Evolutionary conservation across 768 basidiomycete species (phyloP).

Genomic region (Amanita thiersii): DNA sequence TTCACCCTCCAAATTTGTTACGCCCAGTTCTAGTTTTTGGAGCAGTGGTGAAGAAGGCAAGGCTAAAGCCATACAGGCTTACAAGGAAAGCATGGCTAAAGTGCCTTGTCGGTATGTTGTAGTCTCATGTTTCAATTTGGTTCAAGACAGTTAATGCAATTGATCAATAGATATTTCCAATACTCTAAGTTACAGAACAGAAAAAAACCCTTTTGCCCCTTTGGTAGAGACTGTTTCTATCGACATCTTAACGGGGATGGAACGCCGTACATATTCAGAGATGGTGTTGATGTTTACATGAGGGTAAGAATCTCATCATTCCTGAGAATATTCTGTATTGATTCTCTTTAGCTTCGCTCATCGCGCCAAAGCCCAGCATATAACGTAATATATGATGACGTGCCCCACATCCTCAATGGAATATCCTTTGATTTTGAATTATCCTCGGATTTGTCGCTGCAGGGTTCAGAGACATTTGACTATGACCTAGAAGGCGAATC

Average conservation of each 20-base stretch:
- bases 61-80: slow-evolving; percentile 38
- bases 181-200: slow-evolving; percentile 31
- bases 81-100: slow-evolving; percentile 67
- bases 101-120: slow-evolving; percentile 55
- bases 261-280: slow-evolving; percentile 43
- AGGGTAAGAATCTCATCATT: slow-evolving; percentile 25
- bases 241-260: slow-evolving; percentile 64
- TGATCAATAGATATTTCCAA: slow-evolving; percentile 56
- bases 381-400: slow-evolving; percentile 1
- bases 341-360: slow-evolving; percentile 8
- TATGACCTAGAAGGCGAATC: no score
- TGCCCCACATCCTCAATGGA: background rate
- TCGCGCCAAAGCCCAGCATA: slow-evolving; percentile 5
- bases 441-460: no score
- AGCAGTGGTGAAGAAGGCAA: slow-evolving; percentile 48
- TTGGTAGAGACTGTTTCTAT: slow-evolving; percentile 78
- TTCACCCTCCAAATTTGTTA: slow-evolving; percentile 54
- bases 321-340: background rate
- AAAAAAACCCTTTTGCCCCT: slow-evolving; percentile 57
- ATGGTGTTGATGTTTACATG: slow-evolving; percentile 50
- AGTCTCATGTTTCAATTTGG: background rate
- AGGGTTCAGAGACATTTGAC: background rate
- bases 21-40: slow-evolving; percentile 66
- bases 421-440: background rate
- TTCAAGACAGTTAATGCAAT: background rate